Percentiles rank a stretch among this genome's conserved stretches.
These are phyloP conservation scores for Sequoiadendron giganteum DNA, from an alignment of 75 land plant species.

Conservation along the genomic window DNA sequence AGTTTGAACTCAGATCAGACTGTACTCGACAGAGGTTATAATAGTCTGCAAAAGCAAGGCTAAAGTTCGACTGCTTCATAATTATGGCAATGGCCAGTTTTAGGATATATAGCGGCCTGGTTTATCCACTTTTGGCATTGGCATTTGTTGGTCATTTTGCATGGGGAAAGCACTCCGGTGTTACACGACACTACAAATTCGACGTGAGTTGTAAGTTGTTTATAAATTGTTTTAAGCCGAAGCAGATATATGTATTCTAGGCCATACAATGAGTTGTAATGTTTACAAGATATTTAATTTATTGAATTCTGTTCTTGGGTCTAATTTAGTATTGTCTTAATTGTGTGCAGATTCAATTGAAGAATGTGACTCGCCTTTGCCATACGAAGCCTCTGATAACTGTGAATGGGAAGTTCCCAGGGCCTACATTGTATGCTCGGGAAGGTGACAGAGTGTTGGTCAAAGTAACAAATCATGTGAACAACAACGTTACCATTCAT, in stretches of 20 bases:
- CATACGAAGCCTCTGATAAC: constrained; percentile 46
- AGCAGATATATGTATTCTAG: background rate
- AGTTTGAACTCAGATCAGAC: background rate
- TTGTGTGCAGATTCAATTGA: constrained; percentile 40
- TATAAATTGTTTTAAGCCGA: background rate
- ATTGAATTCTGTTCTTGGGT: too few species aligned
- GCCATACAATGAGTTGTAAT: background rate
- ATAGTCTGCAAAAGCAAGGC: background rate
- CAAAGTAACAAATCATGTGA: constrained; percentile 46
- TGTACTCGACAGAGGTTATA: background rate
- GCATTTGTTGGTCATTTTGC: background rate
- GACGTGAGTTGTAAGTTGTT: background rate
- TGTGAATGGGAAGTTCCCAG: constrained; percentile 65
- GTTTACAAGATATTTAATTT: too few species aligned
- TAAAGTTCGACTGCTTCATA: background rate
- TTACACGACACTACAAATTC: background rate
- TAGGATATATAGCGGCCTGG: background rate
- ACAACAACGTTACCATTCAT: constrained; percentile 51
- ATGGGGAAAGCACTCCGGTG: background rate
- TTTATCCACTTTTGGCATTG: background rate
- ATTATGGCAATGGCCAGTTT: background rate
- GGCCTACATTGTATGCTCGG: constrained; percentile 49
- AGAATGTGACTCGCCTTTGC: constrained; percentile 56
- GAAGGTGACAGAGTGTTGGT: constrained; percentile 61
- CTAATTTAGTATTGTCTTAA: background rate